Evolutionary conservation across 352 stramenopile genomes (phyloP).

Genomic region (Globisporangium parvum): DNA sequence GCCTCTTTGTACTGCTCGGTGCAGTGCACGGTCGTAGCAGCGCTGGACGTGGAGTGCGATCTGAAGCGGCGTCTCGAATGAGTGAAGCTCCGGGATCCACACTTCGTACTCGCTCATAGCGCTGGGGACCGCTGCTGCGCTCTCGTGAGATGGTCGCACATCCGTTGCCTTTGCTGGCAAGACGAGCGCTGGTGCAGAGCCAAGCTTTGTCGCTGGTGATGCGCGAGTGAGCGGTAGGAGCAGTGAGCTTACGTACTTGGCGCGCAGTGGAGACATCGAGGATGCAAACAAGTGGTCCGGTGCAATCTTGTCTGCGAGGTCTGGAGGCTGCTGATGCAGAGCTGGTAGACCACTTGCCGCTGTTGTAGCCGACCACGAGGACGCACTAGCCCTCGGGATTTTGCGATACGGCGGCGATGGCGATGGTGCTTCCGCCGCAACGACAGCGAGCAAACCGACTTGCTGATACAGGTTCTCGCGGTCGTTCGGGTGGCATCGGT

Average conservation of each 20-base stretch:
- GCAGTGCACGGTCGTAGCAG: neutral
- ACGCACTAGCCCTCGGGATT: too few relatives aligned
- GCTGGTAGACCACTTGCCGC: neutral
- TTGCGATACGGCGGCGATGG: neutral
- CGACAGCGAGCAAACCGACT: constrained; percentile 30
- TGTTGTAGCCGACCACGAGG: neutral
- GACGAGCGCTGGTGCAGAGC: neutral
- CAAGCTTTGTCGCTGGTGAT: neutral
- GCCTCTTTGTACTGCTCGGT: neutral
- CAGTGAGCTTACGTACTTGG: constrained; percentile 2
- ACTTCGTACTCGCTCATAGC: constrained; percentile 12
- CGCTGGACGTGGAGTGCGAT: constrained; percentile 30
- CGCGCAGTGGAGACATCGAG: constrained; percentile 8
- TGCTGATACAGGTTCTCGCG: constrained; percentile 46
- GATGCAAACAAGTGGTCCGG: constrained; percentile 7
- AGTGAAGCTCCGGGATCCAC: constrained; percentile 19
- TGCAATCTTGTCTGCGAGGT: neutral
- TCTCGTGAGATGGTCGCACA: neutral
- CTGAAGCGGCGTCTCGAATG: constrained; percentile 29
- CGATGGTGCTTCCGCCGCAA: constrained; percentile 7
- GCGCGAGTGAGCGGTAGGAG: too few relatives aligned
- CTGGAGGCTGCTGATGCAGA: neutral
- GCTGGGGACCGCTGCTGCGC: neutral
- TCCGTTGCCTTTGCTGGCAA: neutral
- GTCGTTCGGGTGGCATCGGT: constrained; percentile 37